Percentiles rank a stretch among this genome's conserved stretches.
Conservation (phyloP, 495 filamentous ascomycete species). For the Penicillium verhagenii region DNA sequence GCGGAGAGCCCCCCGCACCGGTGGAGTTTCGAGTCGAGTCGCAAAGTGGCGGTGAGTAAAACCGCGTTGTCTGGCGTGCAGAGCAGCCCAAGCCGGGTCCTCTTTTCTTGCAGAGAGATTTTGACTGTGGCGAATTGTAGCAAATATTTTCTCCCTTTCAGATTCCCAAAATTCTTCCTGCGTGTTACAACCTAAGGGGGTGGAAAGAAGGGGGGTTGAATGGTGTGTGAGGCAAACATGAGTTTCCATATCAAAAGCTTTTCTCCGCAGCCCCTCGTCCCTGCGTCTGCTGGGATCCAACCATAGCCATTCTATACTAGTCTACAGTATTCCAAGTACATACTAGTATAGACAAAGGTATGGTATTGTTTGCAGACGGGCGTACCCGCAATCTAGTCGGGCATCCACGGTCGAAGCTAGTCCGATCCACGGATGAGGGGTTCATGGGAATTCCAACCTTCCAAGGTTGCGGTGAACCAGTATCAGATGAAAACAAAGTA, state of each 20-base stretch:
- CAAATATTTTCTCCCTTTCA: background rate
- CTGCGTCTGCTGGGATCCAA: background rate
- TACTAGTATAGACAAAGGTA: no score
- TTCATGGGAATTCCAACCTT: constrained; percentile 1
- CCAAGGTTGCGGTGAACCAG: constrained; percentile 8
- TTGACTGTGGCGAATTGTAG: background rate
- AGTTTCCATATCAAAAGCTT: background rate
- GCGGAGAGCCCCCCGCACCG: constrained; percentile 14
- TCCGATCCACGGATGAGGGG: constrained; percentile 16
- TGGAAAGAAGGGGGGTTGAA: background rate
- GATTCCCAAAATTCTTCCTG: background rate
- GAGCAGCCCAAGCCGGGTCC: constrained; percentile 10
- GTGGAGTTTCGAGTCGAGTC: constrained; percentile 1
- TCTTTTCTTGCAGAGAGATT: background rate
- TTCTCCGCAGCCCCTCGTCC: constrained; percentile 3
- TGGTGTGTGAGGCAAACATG: background rate
- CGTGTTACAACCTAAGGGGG: no score
- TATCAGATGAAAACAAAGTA: background rate
- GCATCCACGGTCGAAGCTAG: constrained; percentile 17
- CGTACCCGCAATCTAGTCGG: constrained; percentile 21
- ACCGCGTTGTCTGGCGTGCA: constrained; percentile 15
- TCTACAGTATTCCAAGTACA: background rate
- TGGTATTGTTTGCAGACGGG: constrained; percentile 9
- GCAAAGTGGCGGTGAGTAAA: constrained; percentile 32
- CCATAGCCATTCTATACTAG: background rate